These are phyloP conservation scores for Hanseniaspora gamundiae DNA, from an alignment of 1,139 yeast species.

Conservation along the genomic window DNA sequence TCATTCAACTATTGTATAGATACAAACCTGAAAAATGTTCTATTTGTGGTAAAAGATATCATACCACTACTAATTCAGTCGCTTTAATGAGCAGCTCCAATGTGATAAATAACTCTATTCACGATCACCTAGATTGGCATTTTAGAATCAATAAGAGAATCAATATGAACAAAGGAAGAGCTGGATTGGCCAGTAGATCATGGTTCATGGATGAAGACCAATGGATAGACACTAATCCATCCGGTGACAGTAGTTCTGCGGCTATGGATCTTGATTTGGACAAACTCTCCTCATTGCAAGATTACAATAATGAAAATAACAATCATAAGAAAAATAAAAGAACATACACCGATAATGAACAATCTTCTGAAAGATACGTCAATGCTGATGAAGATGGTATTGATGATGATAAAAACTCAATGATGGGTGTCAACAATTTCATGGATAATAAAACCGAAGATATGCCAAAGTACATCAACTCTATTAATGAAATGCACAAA, in stretches of 20 bases:
- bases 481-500: constrained; percentile 9
- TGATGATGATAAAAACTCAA: constrained; percentile 5
- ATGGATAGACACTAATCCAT: constrained; percentile 33
- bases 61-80: neutral
- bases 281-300: neutral
- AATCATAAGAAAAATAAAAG: neutral
- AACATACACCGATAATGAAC: too few relatives aligned
- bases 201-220: constrained; percentile 71
- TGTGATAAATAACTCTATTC: constrained; percentile 44
- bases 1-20: constrained; percentile 21
- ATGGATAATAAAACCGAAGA: neutral
- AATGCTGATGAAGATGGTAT: neutral
- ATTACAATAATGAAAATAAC: neutral
- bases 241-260: neutral
- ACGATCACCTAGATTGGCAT: constrained; percentile 87
- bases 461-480: neutral
- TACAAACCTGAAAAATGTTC: constrained; percentile 70
- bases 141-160: constrained; percentile 78
- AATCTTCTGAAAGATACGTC: too few relatives aligned
- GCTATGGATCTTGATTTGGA: neutral
- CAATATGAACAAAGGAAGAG: constrained; percentile 32
- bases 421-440: neutral
- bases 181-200: constrained; percentile 52
- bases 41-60: constrained; percentile 79
- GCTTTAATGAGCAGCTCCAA: constrained; percentile 33